Evolutionary conservation across 148 eudicot species (phyloP), one percentile per base, ranked within the genome.

Genomic region (Rhododendron mucronatum): DNA sequence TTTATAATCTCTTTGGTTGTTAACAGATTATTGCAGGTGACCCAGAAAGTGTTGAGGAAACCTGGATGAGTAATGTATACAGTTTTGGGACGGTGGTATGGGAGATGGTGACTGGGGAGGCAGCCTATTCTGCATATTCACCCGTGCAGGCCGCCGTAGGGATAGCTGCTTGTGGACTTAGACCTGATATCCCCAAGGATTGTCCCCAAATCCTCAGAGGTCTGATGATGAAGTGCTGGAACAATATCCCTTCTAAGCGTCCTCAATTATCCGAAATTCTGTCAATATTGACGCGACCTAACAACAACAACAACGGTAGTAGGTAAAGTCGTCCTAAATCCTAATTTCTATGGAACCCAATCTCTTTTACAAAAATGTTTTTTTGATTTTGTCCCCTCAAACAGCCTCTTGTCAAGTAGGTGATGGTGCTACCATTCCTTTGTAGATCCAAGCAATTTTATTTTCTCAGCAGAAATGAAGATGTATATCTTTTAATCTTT

Each of bases 101-200:
- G 99, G 99, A 96, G 86, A 91, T 96, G 96, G 92, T 95, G 82
- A 91, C 94, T 0, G 97, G 98, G 39, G 97, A 96, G 86, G 92
- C 95, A 11, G 99, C 99, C 45, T 96, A 96, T 90, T 94, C 98
- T 11, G 91, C 98, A 7, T 94, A 84, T 87, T 96, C 99, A 53
- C 99, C 99, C 3, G 98, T 96, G n/a, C 99, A 96, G 86, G 99
- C 99, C 13, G 98, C 98, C 6, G 98, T 96, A 15, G 99, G 97
- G 21, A 96, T 96, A 86, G 99, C 97, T 81, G 99, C 99, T 71
- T 96, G 98, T 84, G 99, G 99, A 81, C 95, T 96, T 77, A 95
- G 99, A 87, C 99, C 99, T 50, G 99, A 96, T 18, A 95, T 96
- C 80, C 99, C 99, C 30, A 95, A 95, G 86, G 94, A 92, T 81